phyloP scores from a whole-genome alignment of 805 yeast species.

The Myxozyma monticola region DNA sequence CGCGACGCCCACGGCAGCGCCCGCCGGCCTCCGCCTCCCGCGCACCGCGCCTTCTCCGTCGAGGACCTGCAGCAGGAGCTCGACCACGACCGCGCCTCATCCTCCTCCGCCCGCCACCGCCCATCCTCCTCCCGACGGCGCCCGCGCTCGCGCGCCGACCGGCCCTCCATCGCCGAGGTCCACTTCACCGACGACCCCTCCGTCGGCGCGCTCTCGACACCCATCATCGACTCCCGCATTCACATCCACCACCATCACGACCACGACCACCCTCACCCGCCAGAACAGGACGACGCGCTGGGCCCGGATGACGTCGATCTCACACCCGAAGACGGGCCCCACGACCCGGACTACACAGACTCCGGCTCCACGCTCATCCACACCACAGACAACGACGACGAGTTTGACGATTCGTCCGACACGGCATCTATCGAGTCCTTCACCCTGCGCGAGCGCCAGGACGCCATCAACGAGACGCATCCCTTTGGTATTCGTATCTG shows the following conservation, averaged over 20 bases:
- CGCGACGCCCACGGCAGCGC: constrained; percentile 16
- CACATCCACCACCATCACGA: constrained; percentile 26
- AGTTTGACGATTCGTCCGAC: constrained; percentile 37
- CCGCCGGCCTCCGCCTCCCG: constrained; percentile 7
- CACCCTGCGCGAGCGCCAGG: constrained; percentile 88
- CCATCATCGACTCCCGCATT: constrained; percentile 19
- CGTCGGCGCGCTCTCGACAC: constrained; percentile 23
- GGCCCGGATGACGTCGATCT: constrained; percentile 9
- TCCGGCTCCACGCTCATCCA: constrained; percentile 27
- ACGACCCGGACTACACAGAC: constrained; percentile 28
- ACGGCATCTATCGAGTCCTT: constrained; percentile 70
- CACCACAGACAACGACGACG: constrained; percentile 38
- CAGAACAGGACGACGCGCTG: background rate
- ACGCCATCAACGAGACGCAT: constrained; percentile 93
- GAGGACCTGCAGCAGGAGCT: constrained; percentile 27
- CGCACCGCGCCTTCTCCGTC: constrained; percentile 24
- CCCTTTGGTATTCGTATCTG: constrained; percentile 98
- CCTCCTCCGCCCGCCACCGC: constrained; percentile 12
- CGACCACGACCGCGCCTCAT: constrained; percentile 9
- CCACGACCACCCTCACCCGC: constrained; percentile 4
- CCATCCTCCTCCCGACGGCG: constrained; percentile 14
- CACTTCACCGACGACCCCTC: constrained; percentile 29
- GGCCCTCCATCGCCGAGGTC: constrained; percentile 27
- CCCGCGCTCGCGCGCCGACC: constrained; percentile 5
- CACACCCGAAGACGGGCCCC: constrained; percentile 3